phyloP scores from a whole-genome alignment of 352 stramenopile genomes.

The Phytopythium montanum region DNA sequence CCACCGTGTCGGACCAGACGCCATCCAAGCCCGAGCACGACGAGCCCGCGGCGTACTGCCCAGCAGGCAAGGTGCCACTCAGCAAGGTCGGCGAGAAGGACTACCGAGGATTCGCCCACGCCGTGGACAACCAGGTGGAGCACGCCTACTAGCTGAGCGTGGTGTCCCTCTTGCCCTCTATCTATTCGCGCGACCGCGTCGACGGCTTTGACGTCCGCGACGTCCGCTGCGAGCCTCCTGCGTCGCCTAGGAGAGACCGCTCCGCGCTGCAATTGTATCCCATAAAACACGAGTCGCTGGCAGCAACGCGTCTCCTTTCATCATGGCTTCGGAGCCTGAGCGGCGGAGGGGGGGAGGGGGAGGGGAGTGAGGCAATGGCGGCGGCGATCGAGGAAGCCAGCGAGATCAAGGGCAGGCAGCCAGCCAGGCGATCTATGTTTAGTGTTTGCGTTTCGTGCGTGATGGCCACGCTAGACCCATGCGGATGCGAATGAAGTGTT shows the following conservation, averaged over 20 bases:
- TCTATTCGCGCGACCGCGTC: slow-evolving; percentile 2
- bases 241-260: background rate
- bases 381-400: background rate
- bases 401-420: too few relatives aligned
- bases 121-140: slow-evolving; percentile 8
- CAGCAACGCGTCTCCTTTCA: background rate
- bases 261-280: slow-evolving; percentile 1
- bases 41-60: slow-evolving; percentile 41
- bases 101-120: background rate
- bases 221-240: background rate
- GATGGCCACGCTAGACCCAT: background rate
- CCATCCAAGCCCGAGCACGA: slow-evolving; percentile 31
- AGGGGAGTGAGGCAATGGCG: background rate
- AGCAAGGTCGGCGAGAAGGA: slow-evolving; percentile 22
- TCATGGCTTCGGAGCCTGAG: background rate
- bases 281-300: slow-evolving; percentile 1
- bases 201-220: background rate
- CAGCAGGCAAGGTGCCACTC: slow-evolving; percentile 62
- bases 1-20: slow-evolving; percentile 25
- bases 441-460: slow-evolving; percentile 1
- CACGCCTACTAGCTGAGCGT: slow-evolving; percentile 1
- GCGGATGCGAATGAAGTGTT: slow-evolving; percentile 2
- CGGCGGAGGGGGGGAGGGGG: background rate
- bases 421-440: background rate
- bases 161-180: background rate